A percentile compares a stretch with the other conserved stretches of the same genome.
phyloP scores from a whole-genome alignment of 192 early-diverging fungal genomes.

The Umbelopsis vinacea region DNA sequence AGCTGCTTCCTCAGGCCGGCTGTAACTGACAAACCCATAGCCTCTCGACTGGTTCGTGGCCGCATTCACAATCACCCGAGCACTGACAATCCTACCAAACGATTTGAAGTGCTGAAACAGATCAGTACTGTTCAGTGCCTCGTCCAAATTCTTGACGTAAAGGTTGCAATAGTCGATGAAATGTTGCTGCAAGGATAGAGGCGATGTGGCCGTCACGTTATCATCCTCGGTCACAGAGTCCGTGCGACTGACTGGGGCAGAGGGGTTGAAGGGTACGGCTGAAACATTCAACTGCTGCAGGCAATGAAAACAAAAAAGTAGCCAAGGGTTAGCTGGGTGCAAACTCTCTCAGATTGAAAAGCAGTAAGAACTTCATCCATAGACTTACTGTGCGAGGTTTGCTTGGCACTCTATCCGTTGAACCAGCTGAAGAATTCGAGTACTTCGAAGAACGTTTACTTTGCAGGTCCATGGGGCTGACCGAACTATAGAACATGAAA shows the following conservation, averaged over 20 bases:
- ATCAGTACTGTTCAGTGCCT: constrained; percentile 88
- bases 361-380: too few relatives aligned
- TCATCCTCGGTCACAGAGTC: neutral
- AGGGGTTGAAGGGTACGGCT: neutral
- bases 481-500: neutral
- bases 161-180: constrained; percentile 70
- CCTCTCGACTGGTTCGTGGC: constrained; percentile 74
- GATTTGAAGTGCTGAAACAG: constrained; percentile 91
- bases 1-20: constrained; percentile 86
- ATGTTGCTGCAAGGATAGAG: constrained; percentile 13
- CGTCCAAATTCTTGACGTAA: constrained; percentile 95
- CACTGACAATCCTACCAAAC: constrained; percentile 87
- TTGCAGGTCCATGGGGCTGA: neutral
- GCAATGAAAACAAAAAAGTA: neutral
- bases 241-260: neutral
- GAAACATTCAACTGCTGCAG: constrained; percentile 10
- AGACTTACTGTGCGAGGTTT: constrained; percentile 9
- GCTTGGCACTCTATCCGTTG: neutral
- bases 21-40: constrained; percentile 95
- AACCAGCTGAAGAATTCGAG: neutral
- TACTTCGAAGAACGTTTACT: constrained; percentile 11
- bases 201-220: neutral
- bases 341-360: too few relatives aligned
- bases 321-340: too few relatives aligned
- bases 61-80: constrained; percentile 82